These are phyloP conservation scores for Melaleuca quinquenervia DNA, from an alignment of 345 rosid species.

Conservation along the genomic window DNA sequence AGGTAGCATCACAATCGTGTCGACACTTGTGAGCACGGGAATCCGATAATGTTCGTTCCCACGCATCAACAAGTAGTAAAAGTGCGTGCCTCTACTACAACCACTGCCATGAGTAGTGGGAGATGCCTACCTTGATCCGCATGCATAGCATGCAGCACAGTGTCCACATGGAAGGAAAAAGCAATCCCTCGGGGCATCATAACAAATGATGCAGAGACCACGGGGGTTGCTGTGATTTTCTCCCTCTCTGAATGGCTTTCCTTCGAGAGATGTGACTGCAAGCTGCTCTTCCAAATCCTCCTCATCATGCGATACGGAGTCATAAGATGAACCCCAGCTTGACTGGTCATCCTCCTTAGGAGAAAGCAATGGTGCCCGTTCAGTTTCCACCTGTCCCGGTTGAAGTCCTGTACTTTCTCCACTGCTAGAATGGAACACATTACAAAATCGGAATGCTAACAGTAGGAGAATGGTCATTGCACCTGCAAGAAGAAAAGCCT, in stretches of 20 bases:
- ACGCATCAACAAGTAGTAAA: background rate
- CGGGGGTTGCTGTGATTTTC: constrained; percentile 17
- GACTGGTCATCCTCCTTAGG: constrained; percentile 33
- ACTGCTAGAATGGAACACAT: background rate
- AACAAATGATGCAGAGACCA: constrained; percentile 30
- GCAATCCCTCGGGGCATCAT: constrained; percentile 38
- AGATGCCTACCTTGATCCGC: constrained; percentile 43
- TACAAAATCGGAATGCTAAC: constrained; percentile 17
- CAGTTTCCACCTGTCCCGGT: constrained; percentile 6
- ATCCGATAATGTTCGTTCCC: background rate
- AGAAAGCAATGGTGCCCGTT: constrained; percentile 27
- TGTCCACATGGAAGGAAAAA: constrained; percentile 76
- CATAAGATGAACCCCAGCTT: constrained; percentile 48
- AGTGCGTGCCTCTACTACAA: background rate
- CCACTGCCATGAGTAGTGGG: background rate
- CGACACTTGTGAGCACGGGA: too few species aligned
- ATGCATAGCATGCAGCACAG: constrained; percentile 42
- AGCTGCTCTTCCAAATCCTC: constrained; percentile 24
- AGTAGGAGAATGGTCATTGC: constrained; percentile 26
- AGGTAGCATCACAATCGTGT: background rate
- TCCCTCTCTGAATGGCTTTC: constrained; percentile 11
- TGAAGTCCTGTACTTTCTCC: background rate
- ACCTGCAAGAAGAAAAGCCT: constrained; percentile 11
- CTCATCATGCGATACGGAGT: constrained; percentile 34
- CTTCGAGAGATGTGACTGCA: constrained; percentile 6